These are phyloP conservation scores for Xerocomus brunneocitrinus DNA, from an alignment of 768 basidiomycete genomes.

Conservation along the genomic window DNA sequence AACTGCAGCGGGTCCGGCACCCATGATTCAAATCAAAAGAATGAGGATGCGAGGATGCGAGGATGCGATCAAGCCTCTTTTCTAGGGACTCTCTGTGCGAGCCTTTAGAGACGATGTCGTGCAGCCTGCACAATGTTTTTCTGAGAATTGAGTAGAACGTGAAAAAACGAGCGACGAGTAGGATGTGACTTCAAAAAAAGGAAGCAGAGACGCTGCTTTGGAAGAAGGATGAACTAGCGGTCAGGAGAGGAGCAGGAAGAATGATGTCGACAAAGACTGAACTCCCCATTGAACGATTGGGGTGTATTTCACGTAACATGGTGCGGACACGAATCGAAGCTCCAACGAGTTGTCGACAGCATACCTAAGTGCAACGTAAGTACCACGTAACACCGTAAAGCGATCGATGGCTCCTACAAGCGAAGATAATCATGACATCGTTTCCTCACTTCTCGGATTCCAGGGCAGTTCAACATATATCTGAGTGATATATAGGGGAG, in stretches of 20 bases:
- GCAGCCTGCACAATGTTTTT: not conserved
- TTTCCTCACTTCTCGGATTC: too few relatives aligned
- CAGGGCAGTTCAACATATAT: too few relatives aligned
- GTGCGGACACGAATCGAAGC: not conserved
- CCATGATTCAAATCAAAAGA: constrained; percentile 40
- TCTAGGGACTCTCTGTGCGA: not conserved
- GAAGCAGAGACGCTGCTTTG: not conserved
- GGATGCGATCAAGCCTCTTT: not conserved
- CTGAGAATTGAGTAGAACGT: not conserved
- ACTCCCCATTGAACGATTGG: not conserved
- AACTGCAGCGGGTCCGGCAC: constrained; percentile 45
- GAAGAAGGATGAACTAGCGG: not conserved
- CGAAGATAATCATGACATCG: too few relatives aligned
- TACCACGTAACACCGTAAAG: not conserved
- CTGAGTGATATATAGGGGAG: too few relatives aligned
- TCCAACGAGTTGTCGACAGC: not conserved
- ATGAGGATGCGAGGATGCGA: not conserved
- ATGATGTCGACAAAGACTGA: not conserved
- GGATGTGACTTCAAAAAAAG: not conserved
- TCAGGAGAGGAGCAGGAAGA: not conserved
- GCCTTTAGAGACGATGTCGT: not conserved
- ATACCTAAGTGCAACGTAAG: not conserved
- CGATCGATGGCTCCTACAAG: too few relatives aligned
- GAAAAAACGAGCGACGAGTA: constrained; percentile 1
- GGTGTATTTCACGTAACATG: not conserved